Conservation (phyloP, 495 filamentous ascomycete species). For the Aspergillus biplanus region DNA sequence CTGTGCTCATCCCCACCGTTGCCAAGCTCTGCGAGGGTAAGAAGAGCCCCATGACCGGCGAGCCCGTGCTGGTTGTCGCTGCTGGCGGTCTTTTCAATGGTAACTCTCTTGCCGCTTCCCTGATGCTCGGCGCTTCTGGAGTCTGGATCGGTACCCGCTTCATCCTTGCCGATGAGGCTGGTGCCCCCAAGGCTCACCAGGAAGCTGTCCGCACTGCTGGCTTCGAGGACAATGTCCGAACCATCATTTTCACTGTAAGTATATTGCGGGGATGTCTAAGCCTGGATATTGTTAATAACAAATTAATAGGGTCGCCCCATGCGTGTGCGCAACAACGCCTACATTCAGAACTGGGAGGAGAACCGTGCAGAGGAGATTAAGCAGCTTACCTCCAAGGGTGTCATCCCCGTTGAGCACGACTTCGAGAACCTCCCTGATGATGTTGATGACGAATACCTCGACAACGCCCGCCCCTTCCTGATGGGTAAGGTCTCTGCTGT, state of each 20-base stretch:
- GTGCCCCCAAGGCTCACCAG: conserved; percentile 92
- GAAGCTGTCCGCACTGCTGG: conserved; percentile 91
- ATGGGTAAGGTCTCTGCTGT: conserved; percentile 98
- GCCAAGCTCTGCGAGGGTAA: conserved; percentile 78
- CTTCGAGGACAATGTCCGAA: conserved; percentile 93
- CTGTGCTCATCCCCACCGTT: conserved; percentile 87
- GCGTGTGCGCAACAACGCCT: conserved; percentile 88
- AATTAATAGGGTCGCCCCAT: conserved; percentile 76
- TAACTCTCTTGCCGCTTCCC: conserved; percentile 81
- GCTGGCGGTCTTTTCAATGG: conserved; percentile 96
- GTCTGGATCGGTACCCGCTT: conserved; percentile 98
- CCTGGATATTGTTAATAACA: conserved; percentile 22
- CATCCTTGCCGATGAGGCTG: conserved; percentile 90
- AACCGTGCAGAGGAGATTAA: conserved; percentile 89
- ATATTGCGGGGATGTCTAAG: background rate
- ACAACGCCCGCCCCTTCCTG: conserved; percentile 86
- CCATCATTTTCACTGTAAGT: conserved; percentile 91
- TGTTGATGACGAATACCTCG: conserved; percentile 77
- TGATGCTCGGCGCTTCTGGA: conserved; percentile 89
- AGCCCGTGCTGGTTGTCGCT: conserved; percentile 86
- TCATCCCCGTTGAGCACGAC: conserved; percentile 92
- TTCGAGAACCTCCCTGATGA: conserved; percentile 81
- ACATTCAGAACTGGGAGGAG: conserved; percentile 95
- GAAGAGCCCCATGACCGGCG: conserved; percentile 84
- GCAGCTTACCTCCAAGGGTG: conserved; percentile 82